phyloP scores from a whole-genome alignment of 2,329 filamentous ascomycete genomes.

The Alternaria novae-zelandiae region DNA sequence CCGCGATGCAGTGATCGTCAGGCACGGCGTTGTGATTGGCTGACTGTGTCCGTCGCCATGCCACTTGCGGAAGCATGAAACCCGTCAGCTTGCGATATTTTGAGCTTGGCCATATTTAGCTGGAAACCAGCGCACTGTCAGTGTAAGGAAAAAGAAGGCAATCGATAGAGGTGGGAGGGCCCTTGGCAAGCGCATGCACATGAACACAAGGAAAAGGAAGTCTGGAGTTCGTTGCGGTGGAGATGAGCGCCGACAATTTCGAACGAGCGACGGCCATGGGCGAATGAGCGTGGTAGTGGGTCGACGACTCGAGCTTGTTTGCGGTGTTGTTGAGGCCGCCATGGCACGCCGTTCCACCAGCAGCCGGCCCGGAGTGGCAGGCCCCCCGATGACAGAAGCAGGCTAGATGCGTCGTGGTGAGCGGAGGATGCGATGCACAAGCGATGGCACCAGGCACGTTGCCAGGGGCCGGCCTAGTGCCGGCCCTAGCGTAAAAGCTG shows the following conservation, averaged over 20 bases:
- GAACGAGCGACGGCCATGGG: not conserved
- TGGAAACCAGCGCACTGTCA: constrained; percentile 17
- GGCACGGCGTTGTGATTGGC: constrained; percentile 29
- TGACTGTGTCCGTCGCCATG: constrained; percentile 14
- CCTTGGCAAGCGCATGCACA: not conserved
- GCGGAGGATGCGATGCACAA: constrained; percentile 28
- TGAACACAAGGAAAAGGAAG: constrained; percentile 6
- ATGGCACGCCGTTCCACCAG: constrained; percentile 27
- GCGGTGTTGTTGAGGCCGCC: constrained; percentile 28
- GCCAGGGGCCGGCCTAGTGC: constrained; percentile 20
- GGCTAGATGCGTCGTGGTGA: constrained; percentile 15
- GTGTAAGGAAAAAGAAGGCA: constrained; percentile 2
- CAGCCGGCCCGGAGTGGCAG: constrained; percentile 27
- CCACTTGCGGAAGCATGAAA: constrained; percentile 39
- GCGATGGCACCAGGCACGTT: constrained; percentile 11
- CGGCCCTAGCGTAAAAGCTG: constrained; percentile 5
- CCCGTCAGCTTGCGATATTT: constrained; percentile 24
- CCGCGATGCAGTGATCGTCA: constrained; percentile 42
- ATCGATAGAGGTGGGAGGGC: not conserved
- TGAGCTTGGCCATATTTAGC: constrained; percentile 23
- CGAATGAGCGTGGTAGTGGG: not conserved
- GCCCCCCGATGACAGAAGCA: constrained; percentile 20
- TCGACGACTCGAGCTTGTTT: not conserved
- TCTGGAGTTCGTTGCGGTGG: not conserved
- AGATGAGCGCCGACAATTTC: constrained; percentile 2